Conservation (phyloP, 768 basidiomycete genomes). For the Pseudohyphozyma bogoriensis region DNA sequence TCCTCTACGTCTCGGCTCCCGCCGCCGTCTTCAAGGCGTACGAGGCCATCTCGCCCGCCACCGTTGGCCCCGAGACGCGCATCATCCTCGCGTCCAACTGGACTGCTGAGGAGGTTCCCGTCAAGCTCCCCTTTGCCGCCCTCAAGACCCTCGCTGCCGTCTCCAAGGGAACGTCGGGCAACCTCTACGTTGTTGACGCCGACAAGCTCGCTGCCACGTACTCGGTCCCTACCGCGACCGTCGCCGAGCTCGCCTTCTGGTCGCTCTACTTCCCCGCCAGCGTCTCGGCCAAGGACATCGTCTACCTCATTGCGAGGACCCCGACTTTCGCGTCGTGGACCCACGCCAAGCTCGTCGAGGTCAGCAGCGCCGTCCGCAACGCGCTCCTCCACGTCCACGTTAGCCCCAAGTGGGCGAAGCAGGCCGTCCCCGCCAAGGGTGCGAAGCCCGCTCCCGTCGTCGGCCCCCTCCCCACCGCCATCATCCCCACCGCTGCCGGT, state of each 20-base stretch:
- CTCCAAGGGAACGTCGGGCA: conserved; percentile 48
- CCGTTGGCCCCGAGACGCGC: conserved; percentile 56
- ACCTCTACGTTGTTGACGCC: conserved; percentile 50
- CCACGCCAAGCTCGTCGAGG: conserved; percentile 24
- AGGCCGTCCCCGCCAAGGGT: conserved; percentile 35
- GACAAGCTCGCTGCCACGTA: conserved; percentile 30
- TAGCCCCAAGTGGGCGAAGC: conserved; percentile 40
- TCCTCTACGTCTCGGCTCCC: conserved; percentile 65
- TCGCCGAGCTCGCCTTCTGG: conserved; percentile 70
- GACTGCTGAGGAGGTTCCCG: conserved; percentile 60
- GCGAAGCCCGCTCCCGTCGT: conserved; percentile 35
- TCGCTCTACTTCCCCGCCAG: conserved; percentile 49
- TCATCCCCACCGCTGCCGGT: conserved; percentile 47
- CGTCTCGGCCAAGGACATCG: conserved; percentile 29
- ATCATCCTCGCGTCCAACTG: conserved; percentile 68
- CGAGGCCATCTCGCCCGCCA: conserved; percentile 53
- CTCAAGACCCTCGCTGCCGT: conserved; percentile 41
- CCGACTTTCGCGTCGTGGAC: conserved; percentile 23
- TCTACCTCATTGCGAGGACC: conserved; percentile 23
- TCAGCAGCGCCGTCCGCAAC: conserved; percentile 33
- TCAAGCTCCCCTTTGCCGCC: conserved; percentile 51
- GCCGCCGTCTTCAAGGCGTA: conserved; percentile 62
- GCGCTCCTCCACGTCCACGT: conserved; percentile 51
- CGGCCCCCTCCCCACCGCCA: conserved; percentile 52
- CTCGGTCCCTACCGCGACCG: conserved; percentile 41